Conservation (phyloP, 129 eudicot species). For the Chrysanthemum lavandulifolium region DNA sequence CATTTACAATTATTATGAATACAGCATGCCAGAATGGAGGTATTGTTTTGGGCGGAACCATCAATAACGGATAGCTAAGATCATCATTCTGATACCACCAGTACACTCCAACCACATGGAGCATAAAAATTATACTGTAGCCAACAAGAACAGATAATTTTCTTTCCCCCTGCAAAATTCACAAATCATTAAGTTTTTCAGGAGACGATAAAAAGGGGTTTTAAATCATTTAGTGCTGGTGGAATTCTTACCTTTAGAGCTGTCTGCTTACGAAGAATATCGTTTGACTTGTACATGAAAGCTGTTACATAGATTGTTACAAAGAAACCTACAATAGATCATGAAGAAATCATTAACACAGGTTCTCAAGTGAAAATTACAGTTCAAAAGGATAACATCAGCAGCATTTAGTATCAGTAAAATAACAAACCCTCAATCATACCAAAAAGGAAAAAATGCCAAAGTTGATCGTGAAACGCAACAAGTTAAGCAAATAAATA, state of each 20-base stretch:
- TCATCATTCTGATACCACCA: slow-evolving; percentile 75
- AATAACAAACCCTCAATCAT: neutral
- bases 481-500: no score
- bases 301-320: slow-evolving; percentile 65
- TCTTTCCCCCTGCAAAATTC: slow-evolving; percentile 69
- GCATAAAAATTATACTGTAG: slow-evolving; percentile 47
- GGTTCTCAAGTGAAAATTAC: slow-evolving; percentile 5
- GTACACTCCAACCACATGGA: slow-evolving; percentile 69
- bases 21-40: slow-evolving; percentile 91
- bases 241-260: slow-evolving; percentile 50
- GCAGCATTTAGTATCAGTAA: slow-evolving; percentile 8
- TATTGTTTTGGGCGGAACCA: slow-evolving; percentile 79
- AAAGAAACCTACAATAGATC: slow-evolving; percentile 62
- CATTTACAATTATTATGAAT: slow-evolving; percentile 69
- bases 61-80: slow-evolving; percentile 57
- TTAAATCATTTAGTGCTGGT: slow-evolving; percentile 3
- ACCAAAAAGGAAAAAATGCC: slow-evolving; percentile 6
- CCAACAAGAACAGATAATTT: slow-evolving; percentile 59
- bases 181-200: neutral
- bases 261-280: slow-evolving; percentile 76
- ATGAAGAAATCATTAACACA: slow-evolving; percentile 14
- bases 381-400: slow-evolving; percentile 2
- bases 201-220: neutral
- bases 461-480: neutral
- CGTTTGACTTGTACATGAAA: slow-evolving; percentile 84